Base-by-base conservation (phyloP, 768 basidiomycete genomes). In the Postia placenta region DNA sequence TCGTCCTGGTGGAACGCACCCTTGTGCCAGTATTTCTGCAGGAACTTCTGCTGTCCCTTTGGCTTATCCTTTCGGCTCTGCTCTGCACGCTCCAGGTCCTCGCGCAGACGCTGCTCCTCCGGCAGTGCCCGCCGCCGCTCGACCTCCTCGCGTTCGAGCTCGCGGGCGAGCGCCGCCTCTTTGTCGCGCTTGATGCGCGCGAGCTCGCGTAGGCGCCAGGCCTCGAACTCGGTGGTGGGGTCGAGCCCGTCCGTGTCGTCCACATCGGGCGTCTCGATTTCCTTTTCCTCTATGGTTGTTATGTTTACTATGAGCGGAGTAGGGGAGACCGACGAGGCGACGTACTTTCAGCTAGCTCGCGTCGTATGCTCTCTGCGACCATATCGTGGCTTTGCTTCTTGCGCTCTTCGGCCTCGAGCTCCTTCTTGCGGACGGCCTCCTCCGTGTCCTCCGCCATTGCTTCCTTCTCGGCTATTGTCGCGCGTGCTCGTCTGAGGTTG, bases 11-110 rank as follows among this genome's bases (percentile, higher is more conserved):
- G 92, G 74, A 98, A 99, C 51, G 95, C 96, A 59, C 96, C 96
- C 68, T 95, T 97, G 73, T 99, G 96, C 83, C 92, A 98, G 65
- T 96, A 99, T 68, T 96, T 98, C 65, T 98, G 93, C 54, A 98
- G 67, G 69, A 98, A 98, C 62, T 83, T 89, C 63, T 92, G 88
- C 54, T 89, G 78, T 2, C 90, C 92, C 63, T 96, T 88, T 1
- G 90, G 88, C 67, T 94, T 95, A 47, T 89, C 90, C 47, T 85
- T 85, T 48, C 96, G 75, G 26, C 79, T 69, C 64, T 88, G 83
- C 50, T 91, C 77, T 2, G 93, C 94, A 36, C 74, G 81, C 64
- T 90, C 93, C 52, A 94, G 61, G 65, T 99, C 96, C 65, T 99
- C 96, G 66, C 83, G 85, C 66, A 98, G 61, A 26, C 96, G 74